phyloP scores from a whole-genome alignment of 139 green algal species.

The Auxenochlorella pyrenoidosa region DNA sequence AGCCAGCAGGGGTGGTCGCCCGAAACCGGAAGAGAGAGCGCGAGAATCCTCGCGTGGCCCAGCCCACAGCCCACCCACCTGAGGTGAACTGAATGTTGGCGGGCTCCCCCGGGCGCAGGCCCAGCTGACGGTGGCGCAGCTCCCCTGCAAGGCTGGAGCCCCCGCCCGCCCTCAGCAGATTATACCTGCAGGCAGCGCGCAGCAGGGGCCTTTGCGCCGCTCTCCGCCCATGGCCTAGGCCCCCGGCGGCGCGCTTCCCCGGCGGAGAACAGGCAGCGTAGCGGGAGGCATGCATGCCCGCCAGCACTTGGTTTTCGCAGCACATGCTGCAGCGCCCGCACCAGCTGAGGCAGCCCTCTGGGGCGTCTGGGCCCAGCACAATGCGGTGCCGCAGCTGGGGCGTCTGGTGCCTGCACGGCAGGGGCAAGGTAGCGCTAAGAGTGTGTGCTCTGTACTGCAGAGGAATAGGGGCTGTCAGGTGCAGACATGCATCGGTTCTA shows the following conservation, averaged over 20 bases:
- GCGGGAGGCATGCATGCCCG: too few species aligned
- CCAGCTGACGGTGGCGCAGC: neutral
- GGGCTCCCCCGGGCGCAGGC: slow-evolving; percentile 20
- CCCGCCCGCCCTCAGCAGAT: slow-evolving; percentile 13
- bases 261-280: too few species aligned
- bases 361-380: slow-evolving; percentile 23
- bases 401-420: neutral
- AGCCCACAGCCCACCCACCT: too few species aligned
- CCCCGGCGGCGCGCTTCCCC: too few species aligned
- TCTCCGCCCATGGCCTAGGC: too few species aligned
- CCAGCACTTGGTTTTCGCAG: too few species aligned
- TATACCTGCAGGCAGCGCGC: neutral
- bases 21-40: too few species aligned
- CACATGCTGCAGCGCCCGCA: neutral
- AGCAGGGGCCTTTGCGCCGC: too few species aligned
- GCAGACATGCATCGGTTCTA: too few species aligned
- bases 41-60: too few species aligned
- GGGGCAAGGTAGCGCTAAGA: neutral
- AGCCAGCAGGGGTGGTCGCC: too few species aligned
- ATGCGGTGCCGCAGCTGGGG: slow-evolving; percentile 27
- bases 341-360: slow-evolving; percentile 14
- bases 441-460: neutral
- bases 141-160: neutral
- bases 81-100: slow-evolving; percentile 55
- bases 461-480: neutral